These are phyloP conservation scores for Lactuca sativa DNA, from an alignment of 129 eudicot species.

Conservation along the genomic window DNA sequence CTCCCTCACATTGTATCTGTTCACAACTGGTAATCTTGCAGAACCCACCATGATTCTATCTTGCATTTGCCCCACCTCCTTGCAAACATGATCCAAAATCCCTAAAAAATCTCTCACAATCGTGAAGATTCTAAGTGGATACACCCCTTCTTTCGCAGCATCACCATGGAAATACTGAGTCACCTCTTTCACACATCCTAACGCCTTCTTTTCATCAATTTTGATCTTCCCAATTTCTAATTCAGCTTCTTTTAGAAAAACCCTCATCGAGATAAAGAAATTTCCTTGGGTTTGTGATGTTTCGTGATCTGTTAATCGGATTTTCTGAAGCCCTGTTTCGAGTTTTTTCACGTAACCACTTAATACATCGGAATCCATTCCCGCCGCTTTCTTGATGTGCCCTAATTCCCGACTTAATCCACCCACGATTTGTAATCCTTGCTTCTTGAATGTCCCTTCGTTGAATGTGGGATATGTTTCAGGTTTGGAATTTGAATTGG, in stretches of 20 bases:
- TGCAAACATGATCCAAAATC: slow-evolving; percentile 80
- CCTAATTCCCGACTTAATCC: slow-evolving; percentile 72
- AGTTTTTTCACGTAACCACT: slow-evolving; percentile 73
- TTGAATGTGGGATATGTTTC: slow-evolving; percentile 42
- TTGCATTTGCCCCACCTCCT: slow-evolving; percentile 91
- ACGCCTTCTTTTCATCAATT: slow-evolving; percentile 63
- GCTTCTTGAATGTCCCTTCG: slow-evolving; percentile 73
- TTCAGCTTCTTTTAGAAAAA: slow-evolving; percentile 67
- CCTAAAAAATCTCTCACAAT: slow-evolving; percentile 79
- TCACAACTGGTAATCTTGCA: slow-evolving; percentile 69
- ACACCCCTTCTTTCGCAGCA: slow-evolving; percentile 79
- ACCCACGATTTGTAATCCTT: slow-evolving; percentile 75
- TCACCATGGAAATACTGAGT: slow-evolving; percentile 96
- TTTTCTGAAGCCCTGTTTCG: slow-evolving; percentile 76
- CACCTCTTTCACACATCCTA: slow-evolving; percentile 70
- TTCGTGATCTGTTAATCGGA: slow-evolving; percentile 49
- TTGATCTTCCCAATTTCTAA: slow-evolving; percentile 58
- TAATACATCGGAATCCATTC: slow-evolving; percentile 86
- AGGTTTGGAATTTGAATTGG: background rate
- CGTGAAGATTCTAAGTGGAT: slow-evolving; percentile 79
- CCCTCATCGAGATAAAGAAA: slow-evolving; percentile 61
- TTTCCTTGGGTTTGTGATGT: slow-evolving; percentile 54
- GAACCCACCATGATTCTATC: slow-evolving; percentile 79
- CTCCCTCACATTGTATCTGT: slow-evolving; percentile 49
- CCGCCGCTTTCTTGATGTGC: slow-evolving; percentile 85